A percentile compares a stretch with the other conserved stretches of the same genome.
These are phyloP conservation scores for Diphasiastrum complanatum DNA, from an alignment of 83 land plant species.

Conservation along the genomic window DNA sequence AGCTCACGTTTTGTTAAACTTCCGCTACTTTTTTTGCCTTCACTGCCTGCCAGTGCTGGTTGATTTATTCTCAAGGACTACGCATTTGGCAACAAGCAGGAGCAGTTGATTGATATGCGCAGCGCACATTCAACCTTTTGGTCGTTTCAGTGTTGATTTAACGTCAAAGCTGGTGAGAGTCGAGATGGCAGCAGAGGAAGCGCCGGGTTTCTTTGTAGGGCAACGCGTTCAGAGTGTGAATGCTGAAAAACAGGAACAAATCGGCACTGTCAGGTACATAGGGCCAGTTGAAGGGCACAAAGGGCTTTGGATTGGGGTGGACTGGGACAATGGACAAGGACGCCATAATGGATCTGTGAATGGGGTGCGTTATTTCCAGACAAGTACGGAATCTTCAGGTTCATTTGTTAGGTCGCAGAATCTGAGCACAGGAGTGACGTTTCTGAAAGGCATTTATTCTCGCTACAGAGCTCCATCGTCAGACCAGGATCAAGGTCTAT, in stretches of 20 bases:
- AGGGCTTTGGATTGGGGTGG: conserved; percentile 38
- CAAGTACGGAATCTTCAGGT: conserved; percentile 13
- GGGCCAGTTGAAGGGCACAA: conserved; percentile 31
- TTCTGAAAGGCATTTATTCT: conserved; percentile 20
- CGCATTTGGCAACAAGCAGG: too few species aligned
- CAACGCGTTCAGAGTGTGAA: conserved; percentile 14
- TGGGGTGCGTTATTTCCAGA: conserved; percentile 30
- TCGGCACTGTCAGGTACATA: conserved; percentile 31
- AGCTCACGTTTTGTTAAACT: too few species aligned
- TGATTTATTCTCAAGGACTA: too few species aligned
- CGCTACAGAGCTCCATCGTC: conserved; percentile 19
- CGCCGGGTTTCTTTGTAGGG: conserved; percentile 5
- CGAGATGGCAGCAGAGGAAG: conserved; percentile 22
- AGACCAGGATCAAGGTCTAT: conserved; percentile 1
- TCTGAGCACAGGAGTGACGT: conserved; percentile 19
- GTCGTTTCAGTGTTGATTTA: too few species aligned
- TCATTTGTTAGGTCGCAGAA: conserved; percentile 30
- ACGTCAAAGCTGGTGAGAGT: too few species aligned
- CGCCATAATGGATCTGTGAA: conserved; percentile 34
- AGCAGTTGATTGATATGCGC: too few species aligned
- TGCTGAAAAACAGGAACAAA: conserved; percentile 18
- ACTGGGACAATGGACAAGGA: conserved; percentile 35
- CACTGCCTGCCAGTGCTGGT: too few species aligned
- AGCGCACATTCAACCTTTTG: too few species aligned
- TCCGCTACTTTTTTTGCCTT: too few species aligned